Conservation (phyloP, 140 eudicot genomes). For the Anethum foeniculum region DNA sequence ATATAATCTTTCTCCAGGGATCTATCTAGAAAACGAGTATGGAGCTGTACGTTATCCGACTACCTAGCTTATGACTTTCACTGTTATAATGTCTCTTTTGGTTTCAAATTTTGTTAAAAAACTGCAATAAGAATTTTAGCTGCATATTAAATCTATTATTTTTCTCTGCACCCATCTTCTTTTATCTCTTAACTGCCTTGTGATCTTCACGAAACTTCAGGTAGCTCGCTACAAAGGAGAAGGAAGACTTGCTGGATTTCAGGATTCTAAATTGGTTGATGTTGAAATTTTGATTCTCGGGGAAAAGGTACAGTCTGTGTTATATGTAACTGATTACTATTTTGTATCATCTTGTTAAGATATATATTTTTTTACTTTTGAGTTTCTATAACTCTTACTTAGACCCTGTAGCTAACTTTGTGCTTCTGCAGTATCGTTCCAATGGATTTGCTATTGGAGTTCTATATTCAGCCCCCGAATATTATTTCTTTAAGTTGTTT, state of each 20-base stretch:
- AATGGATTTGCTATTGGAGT: neutral
- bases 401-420: neutral
- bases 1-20: slow-evolving; percentile 90
- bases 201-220: slow-evolving; percentile 30
- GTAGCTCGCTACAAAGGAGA: slow-evolving; percentile 89
- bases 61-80: neutral
- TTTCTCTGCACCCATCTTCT: neutral
- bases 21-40: slow-evolving; percentile 66
- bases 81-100: neutral
- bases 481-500: neutral
- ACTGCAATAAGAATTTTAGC: neutral
- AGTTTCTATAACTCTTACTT: neutral
- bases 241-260: slow-evolving; percentile 89
- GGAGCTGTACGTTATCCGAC: slow-evolving; percentile 61
- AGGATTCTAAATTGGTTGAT: slow-evolving; percentile 87
- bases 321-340: neutral
- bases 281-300: slow-evolving; percentile 88
- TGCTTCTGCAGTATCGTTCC: neutral
- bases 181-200: neutral
- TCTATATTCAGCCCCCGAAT: neutral
- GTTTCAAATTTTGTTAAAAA: neutral
- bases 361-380: neutral
- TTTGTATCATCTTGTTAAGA: neutral
- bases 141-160: neutral
- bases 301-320: slow-evolving; percentile 48